These are phyloP conservation scores for Salix arbutifolia DNA, from an alignment of 345 rosid genomes.

Conservation along the genomic window DNA sequence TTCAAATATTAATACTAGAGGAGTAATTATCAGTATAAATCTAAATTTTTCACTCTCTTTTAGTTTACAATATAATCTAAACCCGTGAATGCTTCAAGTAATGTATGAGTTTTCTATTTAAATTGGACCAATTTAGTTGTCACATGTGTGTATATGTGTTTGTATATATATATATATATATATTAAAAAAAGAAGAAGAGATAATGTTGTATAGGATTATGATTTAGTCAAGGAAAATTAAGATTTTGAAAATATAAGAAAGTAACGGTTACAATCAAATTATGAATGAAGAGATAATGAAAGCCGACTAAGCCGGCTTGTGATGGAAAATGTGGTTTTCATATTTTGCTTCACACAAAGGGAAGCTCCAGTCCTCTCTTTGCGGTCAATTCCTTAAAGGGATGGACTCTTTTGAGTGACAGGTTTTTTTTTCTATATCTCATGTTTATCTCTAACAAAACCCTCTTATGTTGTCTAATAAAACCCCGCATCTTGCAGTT, in stretches of 20 bases:
- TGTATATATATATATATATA: background rate
- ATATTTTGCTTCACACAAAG: conserved; percentile 58
- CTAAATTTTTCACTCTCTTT: no score
- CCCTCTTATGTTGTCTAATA: background rate
- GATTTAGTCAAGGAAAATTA: conserved; percentile 20
- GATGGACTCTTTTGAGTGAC: conserved; percentile 34
- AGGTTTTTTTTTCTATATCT: background rate
- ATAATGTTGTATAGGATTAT: conserved; percentile 16
- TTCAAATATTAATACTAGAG: no score
- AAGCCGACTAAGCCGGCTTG: conserved; percentile 53
- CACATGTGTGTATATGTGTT: no score
- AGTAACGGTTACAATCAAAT: conserved; percentile 28
- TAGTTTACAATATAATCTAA: no score
- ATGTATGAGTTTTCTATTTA: no score
- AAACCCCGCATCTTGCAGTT: conserved; percentile 18
- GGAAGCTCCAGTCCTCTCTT: conserved; percentile 40
- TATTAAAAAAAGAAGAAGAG: background rate
- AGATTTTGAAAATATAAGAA: conserved; percentile 16
- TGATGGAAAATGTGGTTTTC: conserved; percentile 19
- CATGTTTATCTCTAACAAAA: background rate
- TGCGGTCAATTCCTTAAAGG: conserved; percentile 59
- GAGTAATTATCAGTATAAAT: no score
- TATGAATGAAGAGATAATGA: conserved; percentile 10
- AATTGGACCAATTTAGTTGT: no score
- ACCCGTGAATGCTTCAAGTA: no score